Conservation (phyloP, 176 grass and related monocot species). For the Ensete glaucum region DNA sequence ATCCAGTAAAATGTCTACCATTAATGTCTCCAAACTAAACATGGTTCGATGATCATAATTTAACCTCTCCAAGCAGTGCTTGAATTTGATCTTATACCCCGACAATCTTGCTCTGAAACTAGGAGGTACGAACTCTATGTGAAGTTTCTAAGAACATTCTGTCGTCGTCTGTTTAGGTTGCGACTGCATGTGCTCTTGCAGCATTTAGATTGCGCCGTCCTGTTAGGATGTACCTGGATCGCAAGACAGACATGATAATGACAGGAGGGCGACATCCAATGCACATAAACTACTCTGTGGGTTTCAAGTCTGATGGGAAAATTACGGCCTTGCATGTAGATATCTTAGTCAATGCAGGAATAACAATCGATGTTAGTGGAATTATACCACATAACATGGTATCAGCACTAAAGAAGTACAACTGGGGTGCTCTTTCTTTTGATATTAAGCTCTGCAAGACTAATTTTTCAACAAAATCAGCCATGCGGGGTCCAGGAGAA, state of each 20-base stretch:
- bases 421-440: slow-evolving; percentile 93
- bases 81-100: too few species aligned
- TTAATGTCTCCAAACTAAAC: too few species aligned
- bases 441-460: slow-evolving; percentile 82
- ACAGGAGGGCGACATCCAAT: slow-evolving; percentile 91
- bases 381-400: slow-evolving; percentile 65
- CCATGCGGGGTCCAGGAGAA: slow-evolving; percentile 90
- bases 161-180: slow-evolving; percentile 46
- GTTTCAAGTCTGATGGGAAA: slow-evolving; percentile 77
- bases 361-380: slow-evolving; percentile 51
- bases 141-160: not conserved
- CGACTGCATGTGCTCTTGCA: slow-evolving; percentile 79
- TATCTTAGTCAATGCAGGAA: slow-evolving; percentile 79
- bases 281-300: slow-evolving; percentile 87
- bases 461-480: slow-evolving; percentile 63
- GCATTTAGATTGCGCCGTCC: slow-evolving; percentile 64
- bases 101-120: too few species aligned
- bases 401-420: slow-evolving; percentile 74
- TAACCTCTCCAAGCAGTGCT: too few species aligned
- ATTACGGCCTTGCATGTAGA: slow-evolving; percentile 90
- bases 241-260: slow-evolving; percentile 90
- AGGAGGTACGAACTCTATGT: not conserved
- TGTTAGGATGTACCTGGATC: slow-evolving; percentile 89
- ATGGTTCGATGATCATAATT: too few species aligned
- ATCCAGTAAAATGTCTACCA: too few species aligned